Evolutionary conservation across 139 green algal genomes (phyloP).

Genomic region (Pedinophyceae sp.): DNA sequence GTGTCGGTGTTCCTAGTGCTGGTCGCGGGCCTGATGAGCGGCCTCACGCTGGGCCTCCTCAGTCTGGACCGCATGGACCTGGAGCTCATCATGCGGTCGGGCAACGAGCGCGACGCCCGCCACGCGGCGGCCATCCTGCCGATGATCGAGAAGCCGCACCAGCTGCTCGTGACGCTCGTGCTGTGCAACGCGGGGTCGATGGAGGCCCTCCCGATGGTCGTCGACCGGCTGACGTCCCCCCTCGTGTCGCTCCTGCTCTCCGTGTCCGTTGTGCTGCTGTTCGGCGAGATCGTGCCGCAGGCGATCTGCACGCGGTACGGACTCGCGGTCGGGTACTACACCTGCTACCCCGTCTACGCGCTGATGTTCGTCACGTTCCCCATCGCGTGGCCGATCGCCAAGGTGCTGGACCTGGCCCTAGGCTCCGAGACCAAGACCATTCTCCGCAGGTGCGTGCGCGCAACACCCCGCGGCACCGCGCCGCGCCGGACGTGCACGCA

Average conservation of each 20-base stretch:
- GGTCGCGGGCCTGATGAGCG: slow-evolving; percentile 51
- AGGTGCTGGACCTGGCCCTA: slow-evolving; percentile 50
- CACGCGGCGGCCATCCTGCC: slow-evolving; percentile 23
- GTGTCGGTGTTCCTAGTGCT: slow-evolving; percentile 16
- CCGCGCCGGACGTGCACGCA: too few relatives aligned
- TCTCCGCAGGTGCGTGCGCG: neutral
- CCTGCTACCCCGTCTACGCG: slow-evolving; percentile 48
- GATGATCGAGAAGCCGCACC: slow-evolving; percentile 29
- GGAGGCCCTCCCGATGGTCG: neutral
- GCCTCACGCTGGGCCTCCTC: slow-evolving; percentile 65
- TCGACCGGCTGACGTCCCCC: neutral
- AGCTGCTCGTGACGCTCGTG: slow-evolving; percentile 43
- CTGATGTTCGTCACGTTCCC: slow-evolving; percentile 49
- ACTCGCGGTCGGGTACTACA: slow-evolving; percentile 63
- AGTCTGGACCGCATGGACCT: slow-evolving; percentile 37
- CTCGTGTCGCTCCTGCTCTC: neutral
- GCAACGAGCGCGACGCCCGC: slow-evolving; percentile 24
- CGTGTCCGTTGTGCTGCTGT: slow-evolving; percentile 23
- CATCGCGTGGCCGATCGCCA: slow-evolving; percentile 58
- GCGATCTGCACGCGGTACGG: slow-evolving; percentile 71
- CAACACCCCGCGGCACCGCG: neutral
- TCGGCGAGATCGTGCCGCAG: slow-evolving; percentile 74
- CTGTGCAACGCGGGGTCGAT: slow-evolving; percentile 38
- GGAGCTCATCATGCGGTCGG: slow-evolving; percentile 43
- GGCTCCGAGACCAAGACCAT: neutral